A percentile compares a stretch with the other conserved stretches of the same genome.
Conservation (phyloP, 768 basidiomycete species). For the Trametes gibbosa region DNA sequence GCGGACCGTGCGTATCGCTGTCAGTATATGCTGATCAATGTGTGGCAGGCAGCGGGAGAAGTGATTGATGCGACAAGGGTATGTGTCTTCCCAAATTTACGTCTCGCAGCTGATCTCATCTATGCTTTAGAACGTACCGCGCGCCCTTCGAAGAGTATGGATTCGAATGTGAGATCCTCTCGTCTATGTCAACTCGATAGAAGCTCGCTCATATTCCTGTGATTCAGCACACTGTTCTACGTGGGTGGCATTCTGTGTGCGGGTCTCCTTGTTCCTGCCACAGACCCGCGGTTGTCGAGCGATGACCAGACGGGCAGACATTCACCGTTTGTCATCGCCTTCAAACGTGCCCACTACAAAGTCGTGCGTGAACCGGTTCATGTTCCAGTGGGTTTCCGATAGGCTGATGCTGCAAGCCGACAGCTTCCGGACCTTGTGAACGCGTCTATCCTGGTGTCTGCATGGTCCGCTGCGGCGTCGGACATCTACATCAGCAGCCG, state of each 20-base stretch:
- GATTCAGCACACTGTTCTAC: slow-evolving; percentile 39
- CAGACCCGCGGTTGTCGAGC: slow-evolving; percentile 33
- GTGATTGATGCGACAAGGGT: slow-evolving; percentile 30
- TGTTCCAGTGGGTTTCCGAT: too few relatives aligned
- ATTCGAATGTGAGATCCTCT: slow-evolving; percentile 23
- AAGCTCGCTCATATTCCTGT: neutral
- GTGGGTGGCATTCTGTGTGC: slow-evolving; percentile 41
- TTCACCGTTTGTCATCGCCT: slow-evolving; percentile 50
- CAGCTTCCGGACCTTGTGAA: slow-evolving; percentile 39
- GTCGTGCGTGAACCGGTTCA: slow-evolving; percentile 31
- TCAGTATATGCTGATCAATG: neutral
- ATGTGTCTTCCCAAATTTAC: neutral
- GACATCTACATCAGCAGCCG: slow-evolving; percentile 51
- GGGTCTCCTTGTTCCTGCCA: slow-evolving; percentile 39
- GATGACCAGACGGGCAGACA: slow-evolving; percentile 33
- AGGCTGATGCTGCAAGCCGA: neutral
- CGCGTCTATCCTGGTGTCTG: slow-evolving; percentile 46
- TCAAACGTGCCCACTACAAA: slow-evolving; percentile 41
- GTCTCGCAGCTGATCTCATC: neutral
- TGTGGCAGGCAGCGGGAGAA: slow-evolving; percentile 27
- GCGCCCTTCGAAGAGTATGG: slow-evolving; percentile 28
- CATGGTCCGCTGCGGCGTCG: slow-evolving; percentile 54
- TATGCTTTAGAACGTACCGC: slow-evolving; percentile 26
- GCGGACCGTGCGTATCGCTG: too few relatives aligned
- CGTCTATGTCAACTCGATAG: neutral